Evolutionary conservation across 2,329 filamentous ascomycete species (phyloP), one percentile per base, ranked within the genome.

Genomic region (Scolecobasidium constrictum): DNA sequence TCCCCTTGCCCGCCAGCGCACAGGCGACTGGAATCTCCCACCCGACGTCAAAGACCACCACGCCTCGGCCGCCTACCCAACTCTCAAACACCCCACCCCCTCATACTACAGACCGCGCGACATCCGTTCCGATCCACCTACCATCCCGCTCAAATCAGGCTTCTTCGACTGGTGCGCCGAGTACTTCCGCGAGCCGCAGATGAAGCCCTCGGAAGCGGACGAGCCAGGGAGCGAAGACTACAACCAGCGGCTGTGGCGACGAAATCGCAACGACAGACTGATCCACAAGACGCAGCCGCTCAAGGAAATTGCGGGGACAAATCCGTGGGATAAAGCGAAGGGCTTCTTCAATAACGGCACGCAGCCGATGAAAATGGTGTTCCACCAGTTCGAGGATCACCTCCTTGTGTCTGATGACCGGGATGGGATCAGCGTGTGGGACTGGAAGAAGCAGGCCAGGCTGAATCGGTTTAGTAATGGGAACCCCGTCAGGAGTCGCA

Each of bases 371-470:
- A 93, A 88, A 65, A 84, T 98, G 81, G 83, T 85, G 4, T 94
- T 96, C 60, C 92, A 98, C 63, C 92, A 98, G 58, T 98, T 95
- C 53, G 92, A 98, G 58, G 85, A 95, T 55, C 88, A 96, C 57
- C 74, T 98, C 16, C 86, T 92, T 1, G 86, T 95, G 11, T 86
- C 87, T 11, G 92, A 98, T 61, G 88, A 94, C 53, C 79, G 83
- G 43, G 93, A 98, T 61, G 93, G 81, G 3, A 79, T 96, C 51
- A 81, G 67, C 23, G 64, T 98, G 21, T 96, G 92, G 85, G 92
- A 98, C 60, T 98, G 88, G 83, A 81, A 86, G 62, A 77, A 75
- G 43, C 78, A 83, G 50, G 73, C 72, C 39, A 77, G 81, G 23
- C 68, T 94, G 49, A 85, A 78, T 56, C 81, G 83, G 43, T 98